Conservation (phyloP, 192 early-diverging fungal species). For the Lobosporangium transversale region DNA sequence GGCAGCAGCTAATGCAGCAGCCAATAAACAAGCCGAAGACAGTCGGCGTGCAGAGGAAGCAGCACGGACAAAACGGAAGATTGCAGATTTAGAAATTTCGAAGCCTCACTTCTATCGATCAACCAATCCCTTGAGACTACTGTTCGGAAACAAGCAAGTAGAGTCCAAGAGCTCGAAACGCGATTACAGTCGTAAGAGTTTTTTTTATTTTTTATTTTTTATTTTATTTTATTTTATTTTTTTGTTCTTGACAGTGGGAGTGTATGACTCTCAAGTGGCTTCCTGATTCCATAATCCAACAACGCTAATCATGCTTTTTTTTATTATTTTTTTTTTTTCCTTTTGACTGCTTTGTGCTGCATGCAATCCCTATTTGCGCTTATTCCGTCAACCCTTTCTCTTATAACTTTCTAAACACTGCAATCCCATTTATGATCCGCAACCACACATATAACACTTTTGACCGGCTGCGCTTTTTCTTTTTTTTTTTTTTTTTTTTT, state of each 20-base stretch:
- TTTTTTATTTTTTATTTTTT: neutral
- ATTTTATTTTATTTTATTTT: neutral
- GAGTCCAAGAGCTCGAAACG: constrained; percentile 58
- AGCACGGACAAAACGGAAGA: constrained; percentile 52
- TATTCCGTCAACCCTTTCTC: neutral
- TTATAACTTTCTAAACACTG: too few species aligned
- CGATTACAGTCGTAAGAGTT: constrained; percentile 52
- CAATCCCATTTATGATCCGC: too few species aligned
- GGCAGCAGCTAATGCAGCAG: constrained; percentile 4
- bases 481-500: too few species aligned
- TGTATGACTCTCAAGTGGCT: too few species aligned
- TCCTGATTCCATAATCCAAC: too few species aligned
- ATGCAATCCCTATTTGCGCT: neutral
- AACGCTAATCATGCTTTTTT: too few species aligned
- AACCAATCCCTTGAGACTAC: constrained; percentile 63
- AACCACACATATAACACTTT: too few species aligned
- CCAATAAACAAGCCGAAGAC: constrained; percentile 25
- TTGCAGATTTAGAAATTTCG: constrained; percentile 67
- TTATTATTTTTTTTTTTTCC: neutral
- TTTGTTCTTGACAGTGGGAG: neutral
- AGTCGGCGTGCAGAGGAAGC: constrained; percentile 34
- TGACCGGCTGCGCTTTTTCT: too few species aligned
- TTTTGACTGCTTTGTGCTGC: neutral
- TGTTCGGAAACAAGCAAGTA: constrained; percentile 56
- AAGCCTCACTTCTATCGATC: constrained; percentile 60